Evolutionary conservation across 2,329 filamentous ascomycete species (phyloP), one percentile per base, ranked within the genome.

Genomic region (Aspergillus sp.): DNA sequence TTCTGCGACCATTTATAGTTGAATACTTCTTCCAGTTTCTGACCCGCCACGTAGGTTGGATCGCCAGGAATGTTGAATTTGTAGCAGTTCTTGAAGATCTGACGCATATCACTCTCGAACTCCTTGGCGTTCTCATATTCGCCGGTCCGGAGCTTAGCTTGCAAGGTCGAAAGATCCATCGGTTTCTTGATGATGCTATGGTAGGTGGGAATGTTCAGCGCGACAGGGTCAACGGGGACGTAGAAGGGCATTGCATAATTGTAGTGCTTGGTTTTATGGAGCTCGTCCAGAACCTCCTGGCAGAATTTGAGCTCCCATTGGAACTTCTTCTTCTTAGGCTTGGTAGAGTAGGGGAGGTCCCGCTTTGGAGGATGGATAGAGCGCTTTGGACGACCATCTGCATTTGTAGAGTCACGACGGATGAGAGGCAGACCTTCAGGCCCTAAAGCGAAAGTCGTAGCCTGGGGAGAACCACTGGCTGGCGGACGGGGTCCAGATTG

Each of bases 171-270:
- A 43, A 96, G 75, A 65, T 98, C 91, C 91, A 97, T 98, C 0
- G 93, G 93, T 64, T 90, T 88, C 74, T 95, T 97, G 71, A 98
- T 89, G 51, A 97, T 75, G 59, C 85, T 88, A 65, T 93, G 88
- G 64, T 98, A 98, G 27, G 85, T 84, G 0, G 93, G 93, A 49
- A 97, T 96, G 63, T 91, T 89, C 45, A 97, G 73, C 0, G 90
- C 91, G 33, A 97, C 90, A 0, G 93, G 89, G 63, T 98, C 93
- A 19, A 98, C 93, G 0, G 93, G 86, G 5, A 79, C 72, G 58
- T 88, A 72, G 71, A 98, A 98, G 49, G 86, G 83, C 46, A 77
- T 76, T 39, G 88, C 88, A 54, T 83, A 72, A 2, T 70, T 62
- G 47, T 74, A 75, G 62, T 96, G 79, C 64, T 87, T 90, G 1